phyloP scores from a whole-genome alignment of 805 yeast genomes.

The Lipomyces starkeyi region DNA sequence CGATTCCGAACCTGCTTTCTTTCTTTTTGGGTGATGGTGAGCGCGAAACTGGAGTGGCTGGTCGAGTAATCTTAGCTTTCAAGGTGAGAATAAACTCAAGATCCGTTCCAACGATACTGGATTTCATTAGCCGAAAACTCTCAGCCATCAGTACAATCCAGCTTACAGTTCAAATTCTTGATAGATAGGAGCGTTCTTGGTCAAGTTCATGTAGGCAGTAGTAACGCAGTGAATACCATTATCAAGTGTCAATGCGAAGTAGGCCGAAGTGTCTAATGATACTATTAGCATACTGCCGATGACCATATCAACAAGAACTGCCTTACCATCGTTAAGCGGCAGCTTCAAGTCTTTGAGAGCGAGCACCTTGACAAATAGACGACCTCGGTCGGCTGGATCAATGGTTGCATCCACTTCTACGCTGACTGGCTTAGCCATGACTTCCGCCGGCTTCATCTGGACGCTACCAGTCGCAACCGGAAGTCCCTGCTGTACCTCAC shows the following conservation, averaged over 20 bases:
- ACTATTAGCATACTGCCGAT: conserved; percentile 39
- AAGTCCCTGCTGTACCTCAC: neutral
- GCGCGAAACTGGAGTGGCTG: conserved; percentile 37
- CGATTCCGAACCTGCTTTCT: conserved; percentile 24
- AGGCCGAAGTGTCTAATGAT: conserved; percentile 49
- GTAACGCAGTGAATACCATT: conserved; percentile 81
- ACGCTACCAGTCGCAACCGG: neutral
- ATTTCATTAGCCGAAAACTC: neutral
- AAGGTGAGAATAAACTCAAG: conserved; percentile 68
- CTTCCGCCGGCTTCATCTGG: neutral
- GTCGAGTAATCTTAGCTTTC: conserved; percentile 61
- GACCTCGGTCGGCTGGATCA: conserved; percentile 51
- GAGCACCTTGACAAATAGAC: conserved; percentile 54
- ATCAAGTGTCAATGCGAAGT: conserved; percentile 61
- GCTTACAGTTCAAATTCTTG: conserved; percentile 72
- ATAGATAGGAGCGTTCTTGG: conserved; percentile 50
- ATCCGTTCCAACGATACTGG: conserved; percentile 55
- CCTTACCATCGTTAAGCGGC: conserved; percentile 46
- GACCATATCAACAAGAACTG: neutral
- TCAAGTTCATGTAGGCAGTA: conserved; percentile 57
- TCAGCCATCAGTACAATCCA: neutral
- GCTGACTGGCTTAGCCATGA: neutral
- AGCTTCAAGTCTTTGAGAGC: conserved; percentile 55
- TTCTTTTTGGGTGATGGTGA: conserved; percentile 30
- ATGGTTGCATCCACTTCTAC: neutral